Conservation (phyloP, 495 filamentous ascomycete species). For the Mytilinidion resinicola region DNA sequence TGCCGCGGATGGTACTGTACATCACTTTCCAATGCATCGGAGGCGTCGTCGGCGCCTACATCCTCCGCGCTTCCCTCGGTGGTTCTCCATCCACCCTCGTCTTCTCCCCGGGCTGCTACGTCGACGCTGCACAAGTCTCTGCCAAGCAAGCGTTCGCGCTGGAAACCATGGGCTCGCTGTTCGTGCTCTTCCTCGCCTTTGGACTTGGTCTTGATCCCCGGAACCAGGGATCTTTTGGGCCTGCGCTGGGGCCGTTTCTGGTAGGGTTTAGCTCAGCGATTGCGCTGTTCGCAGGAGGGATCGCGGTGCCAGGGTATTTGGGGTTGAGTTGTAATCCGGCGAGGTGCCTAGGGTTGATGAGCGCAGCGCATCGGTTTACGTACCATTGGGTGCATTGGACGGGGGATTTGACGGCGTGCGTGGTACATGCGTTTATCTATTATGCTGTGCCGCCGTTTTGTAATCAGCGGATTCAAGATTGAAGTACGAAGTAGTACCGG, state of each 20-base stretch:
- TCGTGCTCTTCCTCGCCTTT: background rate
- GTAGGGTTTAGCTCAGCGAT: background rate
- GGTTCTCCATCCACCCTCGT: background rate
- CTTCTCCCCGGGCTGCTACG: background rate
- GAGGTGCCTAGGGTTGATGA: background rate
- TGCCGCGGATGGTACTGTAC: conserved; percentile 4
- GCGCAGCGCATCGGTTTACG: background rate
- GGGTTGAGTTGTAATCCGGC: background rate
- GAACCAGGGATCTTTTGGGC: background rate
- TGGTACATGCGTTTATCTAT: background rate
- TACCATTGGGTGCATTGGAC: background rate
- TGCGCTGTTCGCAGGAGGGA: background rate
- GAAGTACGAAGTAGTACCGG: background rate
- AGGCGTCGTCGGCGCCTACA: background rate
- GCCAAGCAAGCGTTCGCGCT: background rate
- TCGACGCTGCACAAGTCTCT: background rate
- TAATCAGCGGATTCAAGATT: background rate
- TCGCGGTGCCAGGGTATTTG: background rate
- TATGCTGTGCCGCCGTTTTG: background rate
- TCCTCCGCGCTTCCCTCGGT: background rate
- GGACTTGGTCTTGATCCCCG: background rate
- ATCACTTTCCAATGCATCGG: conserved; percentile 1
- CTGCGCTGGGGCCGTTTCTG: background rate
- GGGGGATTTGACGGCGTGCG: background rate
- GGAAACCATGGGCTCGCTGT: background rate